phyloP scores from a whole-genome alignment of 78 protist genomes.

The Emiliania huxleyi region DNA sequence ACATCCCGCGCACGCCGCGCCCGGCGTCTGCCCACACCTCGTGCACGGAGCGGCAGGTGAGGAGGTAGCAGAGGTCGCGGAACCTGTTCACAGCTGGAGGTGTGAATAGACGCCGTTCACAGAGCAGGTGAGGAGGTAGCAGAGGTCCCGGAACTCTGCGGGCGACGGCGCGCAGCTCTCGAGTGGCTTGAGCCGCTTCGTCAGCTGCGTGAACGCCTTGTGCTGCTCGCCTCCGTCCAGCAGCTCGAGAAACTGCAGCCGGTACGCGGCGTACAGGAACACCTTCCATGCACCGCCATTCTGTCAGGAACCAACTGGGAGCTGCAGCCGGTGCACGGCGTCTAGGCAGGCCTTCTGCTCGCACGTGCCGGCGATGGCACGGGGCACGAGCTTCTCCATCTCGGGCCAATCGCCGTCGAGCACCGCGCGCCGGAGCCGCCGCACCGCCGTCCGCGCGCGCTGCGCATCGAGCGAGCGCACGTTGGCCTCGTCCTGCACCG shows the following conservation, averaged over 20 bases:
- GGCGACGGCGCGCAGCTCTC: constrained; percentile 59
- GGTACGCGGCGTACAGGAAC: constrained; percentile 72
- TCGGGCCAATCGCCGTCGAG: constrained; percentile 82
- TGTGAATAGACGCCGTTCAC: constrained; percentile 66
- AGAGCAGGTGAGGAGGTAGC: no score
- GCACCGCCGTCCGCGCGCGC: constrained; percentile 16
- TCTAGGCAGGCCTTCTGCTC: constrained; percentile 43
- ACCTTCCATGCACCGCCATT: no score
- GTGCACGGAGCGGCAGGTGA: constrained; percentile 66
- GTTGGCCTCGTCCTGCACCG: constrained; percentile 67
- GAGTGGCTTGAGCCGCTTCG: constrained; percentile 73
- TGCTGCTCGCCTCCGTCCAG: constrained; percentile 68
- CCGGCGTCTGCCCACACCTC: no score
- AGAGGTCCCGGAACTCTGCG: constrained; percentile 69
- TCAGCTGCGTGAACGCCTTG: constrained; percentile 55
- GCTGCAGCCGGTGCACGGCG: constrained; percentile 76
- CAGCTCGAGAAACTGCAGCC: constrained; percentile 79
- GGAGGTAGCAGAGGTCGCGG: constrained; percentile 74
- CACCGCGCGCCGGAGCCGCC: constrained; percentile 44
- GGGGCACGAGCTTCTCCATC: constrained; percentile 57
- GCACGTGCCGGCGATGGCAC: background rate
- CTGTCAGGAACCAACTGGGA: no score
- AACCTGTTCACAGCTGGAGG: no score
- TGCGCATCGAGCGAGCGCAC: constrained; percentile 48
- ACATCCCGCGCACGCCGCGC: no score